Base-by-base conservation (phyloP, 1,284 basidiomycete genomes). In the Tilletia caries region DNA sequence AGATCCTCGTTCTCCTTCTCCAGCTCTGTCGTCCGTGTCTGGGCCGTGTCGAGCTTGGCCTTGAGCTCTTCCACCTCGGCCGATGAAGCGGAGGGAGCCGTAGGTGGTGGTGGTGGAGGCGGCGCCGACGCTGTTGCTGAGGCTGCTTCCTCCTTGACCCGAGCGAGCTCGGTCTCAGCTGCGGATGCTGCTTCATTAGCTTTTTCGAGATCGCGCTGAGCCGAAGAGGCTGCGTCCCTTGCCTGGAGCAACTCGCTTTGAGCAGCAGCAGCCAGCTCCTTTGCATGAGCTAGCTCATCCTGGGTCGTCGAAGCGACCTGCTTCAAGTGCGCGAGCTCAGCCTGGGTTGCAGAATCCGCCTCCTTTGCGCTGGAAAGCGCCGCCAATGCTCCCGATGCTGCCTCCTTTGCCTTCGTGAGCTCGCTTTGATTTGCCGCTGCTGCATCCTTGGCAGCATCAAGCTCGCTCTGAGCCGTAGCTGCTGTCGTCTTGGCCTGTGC, bases 1-100 rank as follows among this genome's bases (percentile, higher is more conserved):
- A 98, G 83, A 83, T 96, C 93, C 81, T 95, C 93, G 77, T 94
- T 92, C 82, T 95, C 93, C 84, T 93, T 93, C 83, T 93, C 91
- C 32, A 89, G 88, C n/a, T 94, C 92, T 73, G 87, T 88, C 60
- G 87, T 86, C 81, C 90, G 90, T 68, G 86, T 86, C 75, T 90
- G 88, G 27, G 89, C 87, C 1, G 83, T 85, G 62, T 86, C 84
- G 4, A 92, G 81, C 60, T 13, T 83, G 65, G 73, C 67, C 50
- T 80, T 79, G 2, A 67, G 68, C 48, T 80, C 75, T 3, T 78
- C 72, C 2, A 68, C 74, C 29, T 78, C 76, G 25, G 37, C 62
- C 4, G 54, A 50, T 6, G 41, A 25, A 25, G 34, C n/a, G 43
- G 20, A 15, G 5, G 46, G 13, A 64, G 32, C 2, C 43, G 48